Base-by-base conservation (phyloP, 169 alveolate species). In the Besnoitia besnoiti region DNA sequence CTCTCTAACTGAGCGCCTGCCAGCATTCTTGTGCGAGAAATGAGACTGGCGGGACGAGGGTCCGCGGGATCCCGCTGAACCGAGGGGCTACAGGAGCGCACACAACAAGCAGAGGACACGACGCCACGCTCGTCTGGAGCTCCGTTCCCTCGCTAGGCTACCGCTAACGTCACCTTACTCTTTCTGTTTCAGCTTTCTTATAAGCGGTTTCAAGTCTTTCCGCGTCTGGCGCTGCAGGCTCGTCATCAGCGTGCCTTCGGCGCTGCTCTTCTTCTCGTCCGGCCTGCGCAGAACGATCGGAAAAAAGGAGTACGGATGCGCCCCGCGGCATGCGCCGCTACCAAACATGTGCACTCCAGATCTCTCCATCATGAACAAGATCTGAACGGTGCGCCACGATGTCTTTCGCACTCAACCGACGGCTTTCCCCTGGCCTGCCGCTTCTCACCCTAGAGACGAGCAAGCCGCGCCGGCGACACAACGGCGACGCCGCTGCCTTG, bases 141-240 rank as follows among this genome's bases (percentile, higher is more conserved):
- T n/a, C n/a, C n/a, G n/a, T n/a, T n/a, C n/a, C n/a, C n/a, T n/a
- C n/a, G 62, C 62, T 14, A 19, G 62, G 62, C 62, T 50, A 14
- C 62, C 10, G 62, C 19, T 50, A 10, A 50, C 62, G 49, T 47
- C 44, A 12, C 12, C 85, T 85, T 16, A 92, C 95, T 59, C 85
- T 47, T 35, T 88, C 5, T 76, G 88, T 19, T 76, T 67, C 46
- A 93, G 89, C 40, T 37, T 59, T 27, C 47, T 75, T 2, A 73
- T 16, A 7, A 93, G 55, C 30, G 95, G 95, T 35, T 89, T 88
- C n/a, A 93, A 27, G 35, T 93, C 94, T 44, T 88, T 85, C n/a
- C 90, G 84, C 21, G 95, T 93, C 42, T 93, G 94, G 30, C 91
- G 93, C 73, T 89, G 93, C 42, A 79, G 67, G 7, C 90, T 44